phyloP scores from a whole-genome alignment of 805 yeast genomes.

The Lachancea sp. region DNA sequence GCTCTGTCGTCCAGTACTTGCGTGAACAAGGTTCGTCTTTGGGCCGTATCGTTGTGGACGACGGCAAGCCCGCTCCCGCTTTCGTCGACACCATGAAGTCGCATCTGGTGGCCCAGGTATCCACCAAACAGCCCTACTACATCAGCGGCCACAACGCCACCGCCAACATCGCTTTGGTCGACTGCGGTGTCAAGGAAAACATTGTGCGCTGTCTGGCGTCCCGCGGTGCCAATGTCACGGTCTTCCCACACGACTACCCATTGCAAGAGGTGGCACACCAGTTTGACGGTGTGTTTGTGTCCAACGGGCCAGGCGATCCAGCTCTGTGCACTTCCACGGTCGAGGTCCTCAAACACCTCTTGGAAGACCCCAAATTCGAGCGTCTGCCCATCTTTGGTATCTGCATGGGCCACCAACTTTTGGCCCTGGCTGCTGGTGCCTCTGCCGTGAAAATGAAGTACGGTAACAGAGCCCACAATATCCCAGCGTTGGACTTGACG shows the following conservation, averaged over 20 bases:
- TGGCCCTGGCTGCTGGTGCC: slow-evolving; percentile 94
- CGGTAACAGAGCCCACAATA: slow-evolving; percentile 98
- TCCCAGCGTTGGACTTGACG: slow-evolving; percentile 84
- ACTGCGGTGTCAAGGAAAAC: slow-evolving; percentile 98
- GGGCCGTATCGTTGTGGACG: slow-evolving; percentile 78
- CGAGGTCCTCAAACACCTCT: slow-evolving; percentile 60
- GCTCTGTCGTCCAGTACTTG: slow-evolving; percentile 84
- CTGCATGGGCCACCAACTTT: slow-evolving; percentile 94
- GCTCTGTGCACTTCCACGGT: slow-evolving; percentile 81
- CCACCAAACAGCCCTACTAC: slow-evolving; percentile 93
- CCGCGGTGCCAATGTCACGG: slow-evolving; percentile 94
- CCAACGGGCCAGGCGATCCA: slow-evolving; percentile 98
- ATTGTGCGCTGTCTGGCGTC: slow-evolving; percentile 87
- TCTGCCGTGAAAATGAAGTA: slow-evolving; percentile 87
- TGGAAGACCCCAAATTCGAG: slow-evolving; percentile 46
- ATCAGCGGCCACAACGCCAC: slow-evolving; percentile 54
- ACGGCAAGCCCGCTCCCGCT: slow-evolving; percentile 34
- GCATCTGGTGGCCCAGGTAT: slow-evolving; percentile 86
- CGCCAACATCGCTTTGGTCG: slow-evolving; percentile 81
- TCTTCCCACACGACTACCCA: slow-evolving; percentile 93
- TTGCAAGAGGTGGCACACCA: slow-evolving; percentile 83
- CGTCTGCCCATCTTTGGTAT: slow-evolving; percentile 93
- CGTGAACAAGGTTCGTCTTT: slow-evolving; percentile 95
- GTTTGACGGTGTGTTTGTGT: slow-evolving; percentile 90
- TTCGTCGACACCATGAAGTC: slow-evolving; percentile 85